Conservation (phyloP, 2,329 filamentous ascomycete genomes). For the Macrophomina phaseolina region DNA sequence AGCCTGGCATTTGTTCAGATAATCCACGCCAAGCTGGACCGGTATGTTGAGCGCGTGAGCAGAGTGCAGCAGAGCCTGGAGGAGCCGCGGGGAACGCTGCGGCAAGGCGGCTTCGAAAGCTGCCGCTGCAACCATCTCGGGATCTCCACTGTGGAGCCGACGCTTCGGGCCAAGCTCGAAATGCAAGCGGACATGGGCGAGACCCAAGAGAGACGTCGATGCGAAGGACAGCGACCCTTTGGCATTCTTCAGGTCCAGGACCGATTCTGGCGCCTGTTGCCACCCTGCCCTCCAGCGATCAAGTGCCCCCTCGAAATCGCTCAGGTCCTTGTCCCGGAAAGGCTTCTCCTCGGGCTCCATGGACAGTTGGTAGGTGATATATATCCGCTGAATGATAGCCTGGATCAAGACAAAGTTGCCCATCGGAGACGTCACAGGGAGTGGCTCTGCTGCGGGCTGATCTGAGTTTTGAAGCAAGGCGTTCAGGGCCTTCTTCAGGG, state of each 20-base stretch:
- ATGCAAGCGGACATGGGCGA: slow-evolving; percentile 12
- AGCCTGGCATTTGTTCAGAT: slow-evolving; percentile 6
- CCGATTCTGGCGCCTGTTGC: slow-evolving; percentile 12
- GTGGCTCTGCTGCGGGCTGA: slow-evolving; percentile 19
- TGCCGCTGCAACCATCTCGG: background rate
- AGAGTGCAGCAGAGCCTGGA: slow-evolving; percentile 11
- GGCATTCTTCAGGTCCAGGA: slow-evolving; percentile 4
- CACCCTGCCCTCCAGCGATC: slow-evolving; percentile 13
- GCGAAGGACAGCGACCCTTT: slow-evolving; percentile 17
- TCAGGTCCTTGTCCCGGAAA: background rate
- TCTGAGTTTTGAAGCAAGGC: slow-evolving; percentile 33
- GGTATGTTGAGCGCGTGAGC: slow-evolving; percentile 15
- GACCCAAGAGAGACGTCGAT: slow-evolving; percentile 7
- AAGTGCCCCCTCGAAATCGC: slow-evolving; percentile 6
- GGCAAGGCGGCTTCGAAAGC: slow-evolving; percentile 11
- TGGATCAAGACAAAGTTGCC: slow-evolving; percentile 17
- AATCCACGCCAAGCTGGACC: slow-evolving; percentile 20
- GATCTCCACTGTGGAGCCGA: slow-evolving; percentile 23
- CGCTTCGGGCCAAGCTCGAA: slow-evolving; percentile 1
- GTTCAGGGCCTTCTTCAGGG: slow-evolving; percentile 35
- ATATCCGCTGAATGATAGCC: slow-evolving; percentile 12
- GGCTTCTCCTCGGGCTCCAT: slow-evolving; percentile 30
- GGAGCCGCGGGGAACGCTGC: slow-evolving; percentile 1
- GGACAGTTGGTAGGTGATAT: slow-evolving; percentile 3
- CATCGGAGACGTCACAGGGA: background rate